phyloP scores from a whole-genome alignment of 805 yeast species.

The Yamadazyma insecticola region DNA sequence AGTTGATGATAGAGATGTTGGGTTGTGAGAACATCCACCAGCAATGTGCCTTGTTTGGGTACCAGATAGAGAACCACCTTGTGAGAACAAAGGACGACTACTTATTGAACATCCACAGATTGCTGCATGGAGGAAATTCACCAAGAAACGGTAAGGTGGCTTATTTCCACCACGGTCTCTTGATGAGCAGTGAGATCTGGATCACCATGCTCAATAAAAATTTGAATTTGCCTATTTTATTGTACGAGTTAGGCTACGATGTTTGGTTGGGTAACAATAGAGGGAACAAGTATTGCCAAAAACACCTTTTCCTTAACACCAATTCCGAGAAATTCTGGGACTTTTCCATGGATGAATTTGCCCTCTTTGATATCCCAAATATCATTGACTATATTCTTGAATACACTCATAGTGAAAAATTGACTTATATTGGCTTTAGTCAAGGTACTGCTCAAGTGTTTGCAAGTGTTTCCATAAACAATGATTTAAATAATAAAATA shows the following conservation, averaged over 20 bases:
- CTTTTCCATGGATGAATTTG: constrained; percentile 88
- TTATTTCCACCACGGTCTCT: constrained; percentile 86
- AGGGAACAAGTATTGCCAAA: constrained; percentile 80
- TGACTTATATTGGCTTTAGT: constrained; percentile 82
- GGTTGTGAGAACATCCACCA: constrained; percentile 54
- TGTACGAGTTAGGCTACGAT: constrained; percentile 82
- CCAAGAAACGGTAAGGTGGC: constrained; percentile 42
- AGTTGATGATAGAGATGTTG: constrained; percentile 34
- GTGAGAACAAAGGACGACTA: constrained; percentile 77
- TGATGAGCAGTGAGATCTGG: constrained; percentile 87
- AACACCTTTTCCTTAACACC: constrained; percentile 45
- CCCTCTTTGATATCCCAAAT: constrained; percentile 84
- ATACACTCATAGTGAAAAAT: constrained; percentile 32
- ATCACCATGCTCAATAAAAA: constrained; percentile 38
- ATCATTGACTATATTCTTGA: constrained; percentile 68
- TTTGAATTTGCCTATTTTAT: constrained; percentile 60
- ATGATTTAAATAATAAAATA: constrained; percentile 53
- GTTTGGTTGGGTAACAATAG: constrained; percentile 76
- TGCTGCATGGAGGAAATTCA: constrained; percentile 29
- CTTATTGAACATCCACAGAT: constrained; percentile 68
- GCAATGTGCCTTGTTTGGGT: constrained; percentile 66
- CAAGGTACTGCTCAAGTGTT: constrained; percentile 95
- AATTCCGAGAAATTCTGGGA: constrained; percentile 68
- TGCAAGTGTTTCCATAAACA: constrained; percentile 69
- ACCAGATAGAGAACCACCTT: constrained; percentile 68